phyloP scores from a whole-genome alignment of 2,329 filamentous ascomycete species.

The Sarocladium oryzae region DNA sequence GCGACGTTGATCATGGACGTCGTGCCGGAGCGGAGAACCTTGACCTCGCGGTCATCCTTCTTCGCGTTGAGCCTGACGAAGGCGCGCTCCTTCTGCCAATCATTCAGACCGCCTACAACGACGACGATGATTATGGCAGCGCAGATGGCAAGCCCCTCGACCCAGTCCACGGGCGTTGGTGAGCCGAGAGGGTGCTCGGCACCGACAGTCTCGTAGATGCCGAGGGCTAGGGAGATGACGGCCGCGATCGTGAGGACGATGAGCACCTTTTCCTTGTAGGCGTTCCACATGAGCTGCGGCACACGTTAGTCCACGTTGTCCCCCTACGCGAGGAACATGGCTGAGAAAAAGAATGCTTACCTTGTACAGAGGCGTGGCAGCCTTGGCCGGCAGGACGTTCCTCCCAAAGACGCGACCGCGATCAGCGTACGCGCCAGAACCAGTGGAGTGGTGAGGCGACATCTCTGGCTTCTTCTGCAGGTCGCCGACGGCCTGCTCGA shows the following conservation, averaged over 20 bases:
- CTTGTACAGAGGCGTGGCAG: conserved; percentile 54
- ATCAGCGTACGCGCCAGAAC: background rate
- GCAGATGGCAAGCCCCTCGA: conserved; percentile 75
- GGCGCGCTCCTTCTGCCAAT: conserved; percentile 76
- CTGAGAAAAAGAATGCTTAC: too few relatives aligned
- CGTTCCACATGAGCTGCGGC: conserved; percentile 60
- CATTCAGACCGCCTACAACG: conserved; percentile 69
- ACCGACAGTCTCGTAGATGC: conserved; percentile 60
- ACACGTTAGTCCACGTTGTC: too few relatives aligned
- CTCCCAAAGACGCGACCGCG: conserved; percentile 50
- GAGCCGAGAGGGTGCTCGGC: conserved; percentile 42
- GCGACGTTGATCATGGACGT: conserved; percentile 63
- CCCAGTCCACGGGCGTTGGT: conserved; percentile 42
- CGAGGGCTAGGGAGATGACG: conserved; percentile 66
- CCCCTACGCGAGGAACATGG: too few relatives aligned
- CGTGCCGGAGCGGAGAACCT: conserved; percentile 68
- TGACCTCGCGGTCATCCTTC: conserved; percentile 69
- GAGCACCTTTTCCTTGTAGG: conserved; percentile 75
- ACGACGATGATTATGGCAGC: conserved; percentile 72
- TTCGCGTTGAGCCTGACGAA: conserved; percentile 77
- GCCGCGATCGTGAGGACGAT: conserved; percentile 66
- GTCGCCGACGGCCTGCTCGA: conserved; percentile 51
- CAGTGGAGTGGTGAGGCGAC: conserved; percentile 1
- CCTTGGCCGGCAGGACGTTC: conserved; percentile 59
- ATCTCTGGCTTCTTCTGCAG: conserved; percentile 5